Conservation (phyloP, 179 eudicot genomes). For the Vitellaria paradoxa region DNA sequence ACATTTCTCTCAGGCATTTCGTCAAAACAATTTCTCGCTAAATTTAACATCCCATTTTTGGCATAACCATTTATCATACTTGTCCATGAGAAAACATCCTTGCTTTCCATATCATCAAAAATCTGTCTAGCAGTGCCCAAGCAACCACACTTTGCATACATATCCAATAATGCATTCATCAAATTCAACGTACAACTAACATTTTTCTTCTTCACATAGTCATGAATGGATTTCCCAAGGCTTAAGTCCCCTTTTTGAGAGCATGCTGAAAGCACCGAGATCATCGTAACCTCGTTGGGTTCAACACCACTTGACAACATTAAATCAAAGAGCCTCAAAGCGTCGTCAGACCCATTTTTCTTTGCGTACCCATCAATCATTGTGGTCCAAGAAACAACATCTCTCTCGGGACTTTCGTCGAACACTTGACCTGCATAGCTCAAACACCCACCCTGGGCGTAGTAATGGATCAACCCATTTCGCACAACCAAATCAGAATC, state of each 20-base stretch:
- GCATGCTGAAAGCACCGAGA: constrained; percentile 62
- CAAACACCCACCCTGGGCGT: constrained; percentile 30
- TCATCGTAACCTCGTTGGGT: constrained; percentile 71
- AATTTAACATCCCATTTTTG: constrained; percentile 44
- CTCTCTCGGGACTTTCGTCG: constrained; percentile 48
- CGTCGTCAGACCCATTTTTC: constrained; percentile 47
- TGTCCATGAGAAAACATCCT: constrained; percentile 77
- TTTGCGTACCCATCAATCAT: constrained; percentile 65
- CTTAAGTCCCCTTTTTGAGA: constrained; percentile 47
- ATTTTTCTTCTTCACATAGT: constrained; percentile 30
- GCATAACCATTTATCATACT: constrained; percentile 66
- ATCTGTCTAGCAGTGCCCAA: constrained; percentile 44
- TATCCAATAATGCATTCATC: constrained; percentile 68
- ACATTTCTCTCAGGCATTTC: constrained; percentile 65
- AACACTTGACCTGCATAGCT: constrained; percentile 49
- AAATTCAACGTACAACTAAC: constrained; percentile 42
- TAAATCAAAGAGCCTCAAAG: constrained; percentile 44
- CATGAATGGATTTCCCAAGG: constrained; percentile 37
- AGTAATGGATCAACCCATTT: constrained; percentile 60
- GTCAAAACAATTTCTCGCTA: constrained; percentile 55
- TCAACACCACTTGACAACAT: constrained; percentile 48
- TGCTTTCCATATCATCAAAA: constrained; percentile 52
- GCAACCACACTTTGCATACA: constrained; percentile 70
- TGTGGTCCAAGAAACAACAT: constrained; percentile 78
- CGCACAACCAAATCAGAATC: constrained; percentile 41